Evolutionary conservation across 1,139 yeast genomes (phyloP), one percentile per base, ranked within the genome.

Genomic region (Pneumocystis murina): DNA sequence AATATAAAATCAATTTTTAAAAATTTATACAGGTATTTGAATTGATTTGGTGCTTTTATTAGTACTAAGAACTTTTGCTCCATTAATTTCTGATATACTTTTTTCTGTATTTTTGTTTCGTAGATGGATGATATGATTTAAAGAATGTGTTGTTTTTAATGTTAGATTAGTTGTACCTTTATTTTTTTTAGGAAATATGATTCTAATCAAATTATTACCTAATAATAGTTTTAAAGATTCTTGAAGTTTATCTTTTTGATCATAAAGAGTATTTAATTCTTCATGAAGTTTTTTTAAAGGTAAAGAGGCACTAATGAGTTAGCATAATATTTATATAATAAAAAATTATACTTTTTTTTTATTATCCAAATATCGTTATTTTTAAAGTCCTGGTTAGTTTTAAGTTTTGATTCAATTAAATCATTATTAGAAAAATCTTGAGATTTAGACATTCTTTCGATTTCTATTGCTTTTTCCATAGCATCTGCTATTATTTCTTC

Each of bases 221-320:
- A 36, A 59, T n/a, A 57, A 24, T 17, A 57, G 60, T 43, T 61
- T 59, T n/a, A 73, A 64, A n/a, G 66, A 39, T 24, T 60, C 65
- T 54, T 67, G 67, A 7, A 74, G 69, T 33, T 62, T 65, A 5
- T 57, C 62, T 63, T 68, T 67, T 24, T 68, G 67, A 17, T 17
- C 62, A 6, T 66, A 66, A 62, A 72, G 71, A 8, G 62, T 67
- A 17, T 60, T 63, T 36, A 70, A 70, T 43, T 64, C 64, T n/a
- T 63, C 63, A 62, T 73, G 71, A 1, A 73, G 67, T n/a, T 67
- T 66, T 30, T 67, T 61, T 28, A 75, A 67, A 8, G 62, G 59
- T 17, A 65, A 61, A 8, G 72, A 69, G 4, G 72, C 71, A 5
- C 61, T 60, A 35, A 20, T 60, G 16, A 41, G 28, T 41, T 35